Base-by-base conservation (phyloP, 2,329 filamentous ascomycete species). In the Cordyceps sp. region DNA sequence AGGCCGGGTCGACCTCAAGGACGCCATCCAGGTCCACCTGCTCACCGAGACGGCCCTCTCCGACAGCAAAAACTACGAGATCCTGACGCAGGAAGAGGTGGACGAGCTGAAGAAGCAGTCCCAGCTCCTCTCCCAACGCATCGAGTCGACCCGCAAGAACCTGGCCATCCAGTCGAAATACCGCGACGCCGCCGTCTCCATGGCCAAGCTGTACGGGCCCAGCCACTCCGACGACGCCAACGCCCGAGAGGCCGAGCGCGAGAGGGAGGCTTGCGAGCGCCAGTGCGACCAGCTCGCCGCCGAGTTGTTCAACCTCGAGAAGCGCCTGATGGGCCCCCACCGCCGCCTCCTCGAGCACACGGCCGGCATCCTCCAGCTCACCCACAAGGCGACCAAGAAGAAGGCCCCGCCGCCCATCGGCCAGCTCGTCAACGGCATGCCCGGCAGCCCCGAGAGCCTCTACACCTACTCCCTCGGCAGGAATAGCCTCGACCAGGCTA, bases 131-230 rank as follows among this genome's bases (percentile, higher is more conserved):
- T 65, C 69, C 18, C 71, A 76, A 47, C 78, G 83, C n/a, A 76
- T 93, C 42, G 81, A 88, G 39, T 77, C 82, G 24, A 76, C 83
- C 15, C 74, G 78, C 42, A 72, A 83, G 37, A 93, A 88, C 54
- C 66, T 98, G 24, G 75, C 77, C 21, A 74, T 96, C 29, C 90
- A 98, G 53, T 80, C 76, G 33, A 98, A 96, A 59, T 84, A 94
- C 45, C 80, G 85, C 44, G 88, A 96, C 64, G 90, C 90, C 1
- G 84, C 90, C 10, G 71, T 78, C 40, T 93, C 85, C 26, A 76
- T 98, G 55, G 77, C 78, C 36, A 77, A 79, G 44, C 63, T 98
- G 20, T 84, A 92, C 49, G 71, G 71, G 8, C 66, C 73, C n/a
- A 64, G 66, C 62, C 47, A 62, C 56, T 31, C 55, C 45, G 53